phyloP scores from a whole-genome alignment of 1,284 basidiomycete genomes.

The Psilocybe mexicana region DNA sequence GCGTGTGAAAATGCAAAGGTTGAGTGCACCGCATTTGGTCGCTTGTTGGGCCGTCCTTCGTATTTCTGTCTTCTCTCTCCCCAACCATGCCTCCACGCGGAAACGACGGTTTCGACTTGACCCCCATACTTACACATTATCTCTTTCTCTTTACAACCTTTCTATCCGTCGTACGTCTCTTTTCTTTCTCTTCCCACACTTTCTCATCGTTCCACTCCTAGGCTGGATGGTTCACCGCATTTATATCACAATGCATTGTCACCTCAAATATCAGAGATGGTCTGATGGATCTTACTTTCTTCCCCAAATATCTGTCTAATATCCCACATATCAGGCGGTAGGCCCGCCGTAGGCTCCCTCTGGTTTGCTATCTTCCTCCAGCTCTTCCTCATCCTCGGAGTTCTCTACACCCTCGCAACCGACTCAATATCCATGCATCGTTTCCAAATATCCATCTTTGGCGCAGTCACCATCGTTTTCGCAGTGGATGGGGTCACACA shows the following conservation, averaged over 20 bases:
- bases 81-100: constrained; percentile 52
- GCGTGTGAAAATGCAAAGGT: constrained; percentile 25
- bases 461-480: constrained; percentile 86
- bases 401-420: constrained; percentile 80
- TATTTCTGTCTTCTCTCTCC: constrained; percentile 17
- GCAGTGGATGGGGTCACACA: constrained; percentile 76
- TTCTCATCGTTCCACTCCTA: constrained; percentile 28
- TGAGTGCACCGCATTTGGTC: constrained; percentile 5
- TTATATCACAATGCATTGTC: constrained; percentile 78
- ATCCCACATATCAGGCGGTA: constrained; percentile 31
- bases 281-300: constrained; percentile 36
- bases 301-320: constrained; percentile 12
- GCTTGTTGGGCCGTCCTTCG: constrained; percentile 11
- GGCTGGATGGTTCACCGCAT: constrained; percentile 92
- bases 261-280: constrained; percentile 49
- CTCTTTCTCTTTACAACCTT: constrained; percentile 87
- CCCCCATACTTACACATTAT: constrained; percentile 86
- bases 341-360: constrained; percentile 57
- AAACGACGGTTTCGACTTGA: constrained; percentile 71
- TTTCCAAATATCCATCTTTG: constrained; percentile 87
- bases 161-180: constrained; percentile 67
- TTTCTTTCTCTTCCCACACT: constrained; percentile 6
- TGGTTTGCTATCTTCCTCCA: constrained; percentile 96
- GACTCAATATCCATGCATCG: constrained; percentile 85
- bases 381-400: constrained; percentile 78